Base-by-base conservation (phyloP, 495 filamentous ascomycete species). In the Pyrenula massariospora region DNA sequence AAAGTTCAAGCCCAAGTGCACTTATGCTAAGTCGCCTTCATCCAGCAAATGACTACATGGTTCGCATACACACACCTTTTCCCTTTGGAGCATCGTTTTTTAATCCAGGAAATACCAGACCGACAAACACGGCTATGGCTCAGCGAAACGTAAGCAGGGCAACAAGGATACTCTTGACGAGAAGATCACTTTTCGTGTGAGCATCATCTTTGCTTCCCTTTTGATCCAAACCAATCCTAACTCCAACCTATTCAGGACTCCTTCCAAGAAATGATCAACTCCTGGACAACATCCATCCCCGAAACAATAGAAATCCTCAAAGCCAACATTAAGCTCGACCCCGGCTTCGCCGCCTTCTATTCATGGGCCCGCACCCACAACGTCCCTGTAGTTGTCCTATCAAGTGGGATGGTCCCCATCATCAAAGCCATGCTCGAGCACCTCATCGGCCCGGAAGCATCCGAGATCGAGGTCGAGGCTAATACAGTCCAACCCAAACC, bases 371-470 rank as follows among this genome's bases (percentile, higher is more conserved):
- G 79, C 54, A 75, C 78, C 54, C 84, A 92, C 65, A 90, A 93
- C 61, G 83, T 97, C 22, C 92, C 93, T 22, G 87, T 96, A 58
- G 91, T 97, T 25, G 85, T 97, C 2, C 72, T 97, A 19, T 92
- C 87, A 48, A 85, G 84, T 12, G 92, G 92, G 49, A 97, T 97
- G 93, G 78, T 80, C 54, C 93, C 93, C 12, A 84, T 97, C 62
- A 96, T 97, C 70, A 76, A 84, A 42, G 87, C 88, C 2, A 73
- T 97, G 50, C 77, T 97, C 31, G 79, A 85, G 52, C 77, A 87
- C 49, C 77, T 94, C 21, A 73, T 97, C 8, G 92, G 92, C 2
- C 75, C 78, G 64, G 77, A 86, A 58, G 80, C 81, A 55, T 8
- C 8, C 66, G 84, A 52, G 79, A 87, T 96, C 62, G 77, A 86